Evolutionary conservation across 345 rosid genomes (phyloP), one percentile per base, ranked within the genome.

Genomic region (Aquilaria sinensis): DNA sequence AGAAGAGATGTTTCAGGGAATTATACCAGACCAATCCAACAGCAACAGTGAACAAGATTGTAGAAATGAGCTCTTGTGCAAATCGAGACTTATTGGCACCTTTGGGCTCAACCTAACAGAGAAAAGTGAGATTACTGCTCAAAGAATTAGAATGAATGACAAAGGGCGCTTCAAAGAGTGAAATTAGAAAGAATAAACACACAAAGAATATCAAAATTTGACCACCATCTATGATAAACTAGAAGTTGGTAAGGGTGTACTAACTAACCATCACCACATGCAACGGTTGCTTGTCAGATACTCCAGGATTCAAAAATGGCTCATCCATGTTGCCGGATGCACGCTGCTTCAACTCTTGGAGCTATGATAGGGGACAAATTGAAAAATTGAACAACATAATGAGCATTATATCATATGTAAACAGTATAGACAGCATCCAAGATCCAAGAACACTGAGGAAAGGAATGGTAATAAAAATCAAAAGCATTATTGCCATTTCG

Each of bases 321-420:
- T 90, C 89, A 51, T 86, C 96, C 45, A 64, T 52, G 70, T 86
- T 78, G 45, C 89, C 93, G 31, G 91, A 74, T 61, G 88, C 96
- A 62, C 97, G 88, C 75, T 90, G 95, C 83, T 90, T 85, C 72
- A 94, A 64, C 58, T 90, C 97, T 88, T 94, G 91, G 79, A 94
- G 82, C 99, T 94, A 65, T 76, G 5, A 37, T 37, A 3, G 43
- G 43, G 8, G 8, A 37, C 5, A 37, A 5, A 37, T 37, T 37
- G 43, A 23, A 23, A 23, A 23, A 23, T 23, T 23, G 23, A 23
- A 23, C 23, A 23, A 23, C 23, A 23, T 23, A 23, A 23, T 23
- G 23, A 1, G 3, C 43, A 37, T 37, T 9, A 37, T 37, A 37
- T 37, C 43, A 37, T 23, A 23, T 23, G 8, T 37, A 37, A 0